Evolutionary conservation across 2,329 filamentous ascomycete genomes (phyloP).

Genomic region (Fusarium zealandicum): DNA sequence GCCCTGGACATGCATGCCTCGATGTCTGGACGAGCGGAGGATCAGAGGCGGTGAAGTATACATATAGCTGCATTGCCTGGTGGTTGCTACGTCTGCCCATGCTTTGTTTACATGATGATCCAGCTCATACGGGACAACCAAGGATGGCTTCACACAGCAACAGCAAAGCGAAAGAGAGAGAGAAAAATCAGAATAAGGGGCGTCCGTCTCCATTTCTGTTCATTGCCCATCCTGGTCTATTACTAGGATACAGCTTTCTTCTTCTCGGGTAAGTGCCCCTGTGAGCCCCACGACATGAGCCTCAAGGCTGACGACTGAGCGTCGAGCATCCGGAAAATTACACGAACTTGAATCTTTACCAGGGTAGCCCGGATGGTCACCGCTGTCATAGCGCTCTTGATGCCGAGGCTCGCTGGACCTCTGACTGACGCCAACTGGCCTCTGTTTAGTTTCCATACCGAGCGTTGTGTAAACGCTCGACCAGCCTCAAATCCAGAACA

Average conservation of each 20-base stretch:
- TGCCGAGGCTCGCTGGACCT: neutral
- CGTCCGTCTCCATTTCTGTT: neutral
- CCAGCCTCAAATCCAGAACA: neutral
- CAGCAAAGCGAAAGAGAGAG: too few species aligned
- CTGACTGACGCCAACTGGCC: too few species aligned
- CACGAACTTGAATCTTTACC: neutral
- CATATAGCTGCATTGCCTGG: neutral
- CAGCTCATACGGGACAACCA: neutral
- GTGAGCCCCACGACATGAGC: neutral
- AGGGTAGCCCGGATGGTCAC: neutral
- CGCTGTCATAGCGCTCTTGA: too few species aligned
- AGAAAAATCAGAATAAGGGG: too few species aligned
- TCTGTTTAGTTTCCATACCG: too few species aligned
- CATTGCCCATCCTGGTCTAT: neutral
- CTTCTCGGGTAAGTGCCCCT: neutral
- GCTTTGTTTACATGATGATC: neutral
- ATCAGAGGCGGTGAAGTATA: neutral
- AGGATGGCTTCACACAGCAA: too few species aligned
- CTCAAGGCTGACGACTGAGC: neutral
- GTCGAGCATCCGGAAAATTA: neutral
- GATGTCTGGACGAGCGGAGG: constrained; percentile 1
- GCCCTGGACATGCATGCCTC: neutral
- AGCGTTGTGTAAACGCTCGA: neutral
- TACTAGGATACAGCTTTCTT: neutral
- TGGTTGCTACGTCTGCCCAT: too few species aligned